Evolutionary conservation across 495 filamentous ascomycete genomes (phyloP), one percentile per base, ranked within the genome.

Genomic region (Penicillium robsamsonii): DNA sequence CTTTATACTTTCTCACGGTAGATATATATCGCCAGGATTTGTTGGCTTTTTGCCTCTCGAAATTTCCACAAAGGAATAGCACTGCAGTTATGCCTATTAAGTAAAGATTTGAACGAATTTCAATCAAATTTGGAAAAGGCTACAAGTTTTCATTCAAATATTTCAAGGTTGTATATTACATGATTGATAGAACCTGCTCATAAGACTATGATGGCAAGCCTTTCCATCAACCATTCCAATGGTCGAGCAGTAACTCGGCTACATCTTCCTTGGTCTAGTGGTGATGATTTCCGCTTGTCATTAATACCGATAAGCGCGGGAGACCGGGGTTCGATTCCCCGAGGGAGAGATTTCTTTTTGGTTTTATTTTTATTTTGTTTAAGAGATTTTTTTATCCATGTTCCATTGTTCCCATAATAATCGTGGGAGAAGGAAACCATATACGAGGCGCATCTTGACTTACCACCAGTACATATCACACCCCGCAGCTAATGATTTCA

Each of bases 201-300:
- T 30, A 8, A 30, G 1, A 1, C 3, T 22, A n/a, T 9, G 4
- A 24, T n/a, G 12, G 6, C 5, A 12, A 8, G 15, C n/a, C 13
- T 5, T 37, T 24, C 0, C 42, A 46, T 54, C 52, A 54, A 46
- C 51, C 51, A 53, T 30, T 62, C 65, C 65, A 68, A 62, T 68
- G 65, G 65, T 53, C 62, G 62, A 68, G 65, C 56, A 54, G 65
- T 64, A 68, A 68, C 65, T 66, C 60, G 44, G 25, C 50, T 46
- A 63, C 31, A 58, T 68, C 66, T 68, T 68, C 66, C 66, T 68
- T 73, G 70, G 70, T 74, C 74, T 75, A 79, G 75, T 77, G 76
- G 76, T 78, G 66, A 79, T 79, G 76, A 79, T 79, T 79, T 79
- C 75, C 75, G 75, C 75, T 77, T 79, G 75, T 79, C 75, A 79